Base-by-base conservation (phyloP, 2,329 filamentous ascomycete genomes). In the Plenodomus tracheiphilus region DNA sequence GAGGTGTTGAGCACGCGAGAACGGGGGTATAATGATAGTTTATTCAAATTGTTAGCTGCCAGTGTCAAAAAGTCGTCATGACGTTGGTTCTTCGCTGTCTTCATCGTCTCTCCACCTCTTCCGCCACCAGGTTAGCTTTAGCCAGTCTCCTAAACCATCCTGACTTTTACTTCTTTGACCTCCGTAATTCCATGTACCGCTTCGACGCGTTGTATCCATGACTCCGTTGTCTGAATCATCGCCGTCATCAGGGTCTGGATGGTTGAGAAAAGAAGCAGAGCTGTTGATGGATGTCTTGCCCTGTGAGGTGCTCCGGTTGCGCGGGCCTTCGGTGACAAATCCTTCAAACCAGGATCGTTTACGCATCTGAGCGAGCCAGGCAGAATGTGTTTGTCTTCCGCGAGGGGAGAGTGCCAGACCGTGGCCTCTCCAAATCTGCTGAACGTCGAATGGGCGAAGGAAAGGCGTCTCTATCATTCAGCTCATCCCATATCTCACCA, bases 401-500 rank as follows among this genome's bases (percentile, higher is more conserved):
- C 21, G 54, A 41, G 11, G 66, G 64, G 17, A 72, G 39, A 0
- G 68, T 72, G 4, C 70, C 68, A n/a, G 67, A 68, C 43, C 69
- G 58, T 16, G 65, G 66, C 38, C 66, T 57, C 25, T 67, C 65
- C 20, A 66, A 37, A 38, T 71, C 66, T n/a, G 51, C 57, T 2
- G 68, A 70, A 45, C 59, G 65, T 46, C 59, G n/a, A n/a, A n/a
- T 55, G 11, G 59, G 55, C 28, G 65, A 66, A 10, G 61, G 62
- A 0, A 66, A 25, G 18, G 58, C 56, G 15, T 70, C 66, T 39
- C 66, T 59, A 61, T 96, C 91, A 65, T 94, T 87, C 13, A 96
- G 79, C 68, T 95, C 91, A 47, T 85, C 88, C 91, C 91, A 96
- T 25, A 96, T 94, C 61, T 94, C 89, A 30, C 85, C 85, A 1